Percentiles rank a stretch among this genome's conserved stretches.
Evolutionary conservation across 2,329 filamentous ascomycete genomes (phyloP).

Genomic region (Blastomyces emzantsi): DNA sequence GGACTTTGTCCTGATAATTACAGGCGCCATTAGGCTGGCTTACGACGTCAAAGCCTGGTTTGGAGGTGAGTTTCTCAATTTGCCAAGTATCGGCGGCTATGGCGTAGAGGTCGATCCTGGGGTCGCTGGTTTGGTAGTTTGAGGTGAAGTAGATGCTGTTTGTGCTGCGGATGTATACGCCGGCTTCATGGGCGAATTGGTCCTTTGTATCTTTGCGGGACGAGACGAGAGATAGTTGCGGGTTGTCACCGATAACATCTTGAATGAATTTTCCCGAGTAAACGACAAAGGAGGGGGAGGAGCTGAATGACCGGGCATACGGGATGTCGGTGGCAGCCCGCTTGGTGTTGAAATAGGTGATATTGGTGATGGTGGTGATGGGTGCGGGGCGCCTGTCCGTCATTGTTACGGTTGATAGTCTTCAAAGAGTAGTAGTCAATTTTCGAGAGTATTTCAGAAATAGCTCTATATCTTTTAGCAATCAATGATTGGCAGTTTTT

Average conservation of each 20-base stretch:
- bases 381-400: not conserved
- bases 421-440: not conserved
- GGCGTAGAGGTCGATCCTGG: constrained; percentile 22
- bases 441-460: not conserved
- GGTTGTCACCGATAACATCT: constrained; percentile 29
- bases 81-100: constrained; percentile 12
- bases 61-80: constrained; percentile 16
- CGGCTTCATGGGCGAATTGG: constrained; percentile 45
- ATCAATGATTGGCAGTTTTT: not conserved
- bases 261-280: constrained; percentile 18
- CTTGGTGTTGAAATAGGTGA: constrained; percentile 14
- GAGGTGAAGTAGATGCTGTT: constrained; percentile 33
- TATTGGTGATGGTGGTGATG: not conserved
- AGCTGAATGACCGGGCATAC: constrained; percentile 13
- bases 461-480: not conserved
- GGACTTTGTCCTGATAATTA: constrained; percentile 24
- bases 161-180: constrained; percentile 27
- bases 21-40: constrained; percentile 16
- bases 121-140: constrained; percentile 23
- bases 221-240: constrained; percentile 31
- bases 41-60: constrained; percentile 13
- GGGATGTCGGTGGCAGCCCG: constrained; percentile 12
- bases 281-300: constrained; percentile 12
- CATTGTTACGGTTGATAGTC: not conserved
- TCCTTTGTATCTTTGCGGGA: constrained; percentile 29